A percentile compares a stretch with the other conserved stretches of the same genome.
Evolutionary conservation across 2,329 filamentous ascomycete species (phyloP).

Genomic region (Claviceps pazoutovae): DNA sequence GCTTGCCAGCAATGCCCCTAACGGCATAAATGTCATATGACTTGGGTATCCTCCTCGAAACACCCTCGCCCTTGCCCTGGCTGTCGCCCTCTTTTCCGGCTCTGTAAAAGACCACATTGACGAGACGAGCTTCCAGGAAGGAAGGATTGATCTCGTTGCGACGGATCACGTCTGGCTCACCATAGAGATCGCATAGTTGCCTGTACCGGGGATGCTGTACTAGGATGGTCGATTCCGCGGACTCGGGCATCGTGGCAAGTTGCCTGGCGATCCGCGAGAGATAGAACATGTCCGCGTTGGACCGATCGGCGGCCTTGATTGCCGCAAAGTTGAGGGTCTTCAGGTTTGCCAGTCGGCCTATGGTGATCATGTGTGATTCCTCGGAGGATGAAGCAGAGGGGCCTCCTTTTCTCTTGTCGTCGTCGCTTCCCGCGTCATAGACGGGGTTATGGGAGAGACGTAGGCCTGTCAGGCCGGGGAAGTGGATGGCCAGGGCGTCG

Average conservation of each 20-base stretch:
- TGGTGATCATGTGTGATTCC: conserved; percentile 77
- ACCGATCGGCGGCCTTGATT: conserved; percentile 59
- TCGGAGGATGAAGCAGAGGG: conserved; percentile 40
- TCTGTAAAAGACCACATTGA: conserved; percentile 45
- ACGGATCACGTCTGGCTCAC: conserved; percentile 51
- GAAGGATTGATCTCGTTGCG: conserved; percentile 50
- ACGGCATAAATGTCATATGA: conserved; percentile 70
- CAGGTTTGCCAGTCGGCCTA: conserved; percentile 59
- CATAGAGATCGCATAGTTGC: conserved; percentile 63
- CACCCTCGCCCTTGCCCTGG: conserved; percentile 12
- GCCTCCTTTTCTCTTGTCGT: conserved; percentile 16
- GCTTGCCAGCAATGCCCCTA: conserved; percentile 59
- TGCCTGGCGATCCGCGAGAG: conserved; percentile 70
- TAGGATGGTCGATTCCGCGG: conserved; percentile 40
- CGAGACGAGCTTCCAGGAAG: conserved; percentile 67
- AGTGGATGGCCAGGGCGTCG: conserved; percentile 48
- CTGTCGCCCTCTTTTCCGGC: not conserved
- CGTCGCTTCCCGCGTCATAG: conserved; percentile 41
- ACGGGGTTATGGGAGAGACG: conserved; percentile 80
- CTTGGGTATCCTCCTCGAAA: conserved; percentile 48
- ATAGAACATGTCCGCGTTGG: conserved; percentile 89
- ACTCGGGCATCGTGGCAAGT: conserved; percentile 44
- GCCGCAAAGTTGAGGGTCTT: conserved; percentile 58
- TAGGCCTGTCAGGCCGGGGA: conserved; percentile 62
- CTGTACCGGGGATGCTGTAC: conserved; percentile 55